Percentiles rank a stretch among this genome's conserved stretches.
These are phyloP conservation scores for Xylaria intraflava DNA, from an alignment of 495 filamentous ascomycete species.

Conservation along the genomic window DNA sequence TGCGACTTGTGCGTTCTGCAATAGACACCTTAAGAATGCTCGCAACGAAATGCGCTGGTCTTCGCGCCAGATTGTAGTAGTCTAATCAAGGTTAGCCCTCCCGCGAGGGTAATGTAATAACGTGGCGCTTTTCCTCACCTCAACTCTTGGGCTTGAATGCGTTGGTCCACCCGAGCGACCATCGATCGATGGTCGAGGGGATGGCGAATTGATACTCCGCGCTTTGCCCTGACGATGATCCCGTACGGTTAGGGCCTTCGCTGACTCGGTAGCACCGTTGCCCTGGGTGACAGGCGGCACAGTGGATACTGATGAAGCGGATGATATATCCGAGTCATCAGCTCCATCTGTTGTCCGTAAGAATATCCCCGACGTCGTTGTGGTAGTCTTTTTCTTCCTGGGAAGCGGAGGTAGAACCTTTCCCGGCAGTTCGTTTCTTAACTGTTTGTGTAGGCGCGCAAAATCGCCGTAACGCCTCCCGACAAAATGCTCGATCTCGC, in stretches of 20 bases:
- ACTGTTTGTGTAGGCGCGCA: constrained; percentile 63
- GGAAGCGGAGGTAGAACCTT: constrained; percentile 84
- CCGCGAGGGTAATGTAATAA: not conserved
- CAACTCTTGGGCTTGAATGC: constrained; percentile 11
- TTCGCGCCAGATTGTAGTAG: constrained; percentile 70
- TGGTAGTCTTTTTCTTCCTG: constrained; percentile 77
- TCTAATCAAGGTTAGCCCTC: constrained; percentile 18
- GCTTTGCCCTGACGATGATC: constrained; percentile 32
- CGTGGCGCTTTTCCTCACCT: constrained; percentile 21
- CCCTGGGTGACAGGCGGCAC: constrained; percentile 12
- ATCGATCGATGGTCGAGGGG: constrained; percentile 36
- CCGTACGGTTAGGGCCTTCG: constrained; percentile 39
- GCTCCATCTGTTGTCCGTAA: constrained; percentile 39
- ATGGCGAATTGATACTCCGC: constrained; percentile 23
- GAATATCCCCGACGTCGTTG: constrained; percentile 49
- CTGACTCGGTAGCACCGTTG: constrained; percentile 21
- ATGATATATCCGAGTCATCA: constrained; percentile 66
- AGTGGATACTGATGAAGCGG: constrained; percentile 71
- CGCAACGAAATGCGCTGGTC: constrained; percentile 86
- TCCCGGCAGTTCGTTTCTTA: constrained; percentile 83
- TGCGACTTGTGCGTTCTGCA: constrained; percentile 79
- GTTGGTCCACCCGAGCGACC: constrained; percentile 10
- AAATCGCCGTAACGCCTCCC: constrained; percentile 88
- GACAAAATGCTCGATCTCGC: constrained; percentile 65
- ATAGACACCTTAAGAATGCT: constrained; percentile 75